phyloP scores from a whole-genome alignment of 495 filamentous ascomycete genomes.

The Daldinia bambusicola region DNA sequence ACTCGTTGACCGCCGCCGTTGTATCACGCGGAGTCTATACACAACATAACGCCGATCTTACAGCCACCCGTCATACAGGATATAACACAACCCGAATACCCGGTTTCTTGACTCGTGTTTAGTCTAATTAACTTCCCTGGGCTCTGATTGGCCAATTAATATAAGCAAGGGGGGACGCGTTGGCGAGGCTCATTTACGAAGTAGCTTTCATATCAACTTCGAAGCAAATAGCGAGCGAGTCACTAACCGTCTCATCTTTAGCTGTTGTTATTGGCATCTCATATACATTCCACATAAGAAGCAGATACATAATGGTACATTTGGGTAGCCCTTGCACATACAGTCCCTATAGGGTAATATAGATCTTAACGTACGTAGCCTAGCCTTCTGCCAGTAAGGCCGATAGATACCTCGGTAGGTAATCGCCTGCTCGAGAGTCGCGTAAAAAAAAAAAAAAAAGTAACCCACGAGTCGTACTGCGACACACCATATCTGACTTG shows the following conservation, averaged over 20 bases:
- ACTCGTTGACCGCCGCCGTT: conserved; percentile 17
- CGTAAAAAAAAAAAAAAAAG: conserved; percentile 11
- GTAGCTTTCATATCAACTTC: conserved; percentile 18
- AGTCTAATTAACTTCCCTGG: conserved; percentile 2
- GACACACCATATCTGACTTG: not conserved
- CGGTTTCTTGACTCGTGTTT: conserved; percentile 31
- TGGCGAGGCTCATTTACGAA: conserved; percentile 26
- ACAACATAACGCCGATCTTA: conserved; percentile 23
- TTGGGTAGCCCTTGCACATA: conserved; percentile 39
- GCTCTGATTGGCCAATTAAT: conserved; percentile 27
- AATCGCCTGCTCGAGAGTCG: conserved; percentile 13
- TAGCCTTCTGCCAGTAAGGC: conserved; percentile 12
- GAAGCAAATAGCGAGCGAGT: conserved; percentile 2
- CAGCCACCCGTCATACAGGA: conserved; percentile 40
- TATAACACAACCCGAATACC: conserved; percentile 37
- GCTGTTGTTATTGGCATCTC: conserved; percentile 21
- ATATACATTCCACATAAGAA: conserved; percentile 31
- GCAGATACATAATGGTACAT: conserved; percentile 46
- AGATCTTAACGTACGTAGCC: conserved; percentile 6
- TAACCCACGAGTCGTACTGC: conserved; percentile 6
- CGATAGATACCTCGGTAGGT: conserved; percentile 16
- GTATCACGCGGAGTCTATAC: conserved; percentile 13
- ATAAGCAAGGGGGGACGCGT: conserved; percentile 2
- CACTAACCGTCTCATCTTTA: not conserved
- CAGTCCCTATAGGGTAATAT: conserved; percentile 25